These are phyloP conservation scores for Pseudomonodictys pantanalensis DNA, from an alignment of 495 filamentous ascomycete species.

Conservation along the genomic window DNA sequence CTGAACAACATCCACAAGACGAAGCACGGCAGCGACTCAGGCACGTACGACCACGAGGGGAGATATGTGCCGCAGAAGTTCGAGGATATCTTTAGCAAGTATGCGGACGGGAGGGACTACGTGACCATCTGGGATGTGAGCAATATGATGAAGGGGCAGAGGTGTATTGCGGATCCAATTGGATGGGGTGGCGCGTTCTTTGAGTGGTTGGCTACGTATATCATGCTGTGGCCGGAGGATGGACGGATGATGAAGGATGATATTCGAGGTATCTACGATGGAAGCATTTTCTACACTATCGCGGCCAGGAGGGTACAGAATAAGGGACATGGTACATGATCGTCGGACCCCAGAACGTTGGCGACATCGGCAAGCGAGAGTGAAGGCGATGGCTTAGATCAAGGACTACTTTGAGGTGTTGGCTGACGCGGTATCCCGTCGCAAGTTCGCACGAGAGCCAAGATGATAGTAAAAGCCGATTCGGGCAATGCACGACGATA, in stretches of 20 bases:
- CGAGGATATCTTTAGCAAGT: slow-evolving; percentile 27
- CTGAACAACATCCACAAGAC: slow-evolving; percentile 13
- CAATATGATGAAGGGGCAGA: neutral
- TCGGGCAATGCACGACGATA: no score
- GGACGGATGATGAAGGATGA: slow-evolving; percentile 26
- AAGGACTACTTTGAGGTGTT: no score
- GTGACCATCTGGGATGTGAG: slow-evolving; percentile 15
- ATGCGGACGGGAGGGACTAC: slow-evolving; percentile 16
- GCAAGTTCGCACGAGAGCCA: no score
- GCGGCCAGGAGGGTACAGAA: slow-evolving; percentile 12
- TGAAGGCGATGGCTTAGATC: no score
- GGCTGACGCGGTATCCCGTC: no score
- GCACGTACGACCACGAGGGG: slow-evolving; percentile 21
- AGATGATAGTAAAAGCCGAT: no score
- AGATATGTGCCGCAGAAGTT: slow-evolving; percentile 22
- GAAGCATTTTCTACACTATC: slow-evolving; percentile 20
- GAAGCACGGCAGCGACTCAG: slow-evolving; percentile 26
- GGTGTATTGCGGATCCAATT: neutral
- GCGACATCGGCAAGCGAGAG: no score
- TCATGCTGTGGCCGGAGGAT: slow-evolving; percentile 24
- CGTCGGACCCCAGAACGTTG: no score
- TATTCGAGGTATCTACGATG: slow-evolving; percentile 24
- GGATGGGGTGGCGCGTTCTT: neutral
- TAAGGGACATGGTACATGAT: no score
- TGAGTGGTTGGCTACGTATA: slow-evolving; percentile 37